These are phyloP conservation scores for Litchi chinensis DNA, from an alignment of 345 rosid species.

Conservation along the genomic window DNA sequence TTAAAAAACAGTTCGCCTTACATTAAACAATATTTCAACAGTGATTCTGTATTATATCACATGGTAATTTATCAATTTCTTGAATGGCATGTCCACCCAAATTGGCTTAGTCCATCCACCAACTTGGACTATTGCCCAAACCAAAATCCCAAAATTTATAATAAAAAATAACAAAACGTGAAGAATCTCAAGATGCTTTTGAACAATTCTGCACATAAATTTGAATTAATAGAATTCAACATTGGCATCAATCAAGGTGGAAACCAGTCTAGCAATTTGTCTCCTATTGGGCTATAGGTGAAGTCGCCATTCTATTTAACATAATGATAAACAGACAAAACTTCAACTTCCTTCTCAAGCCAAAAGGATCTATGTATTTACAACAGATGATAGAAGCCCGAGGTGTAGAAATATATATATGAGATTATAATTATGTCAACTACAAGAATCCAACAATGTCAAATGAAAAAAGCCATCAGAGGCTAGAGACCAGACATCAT, in stretches of 20 bases:
- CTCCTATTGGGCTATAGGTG: no score
- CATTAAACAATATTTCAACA: no score
- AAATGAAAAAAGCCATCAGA: not conserved
- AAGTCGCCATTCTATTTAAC: no score
- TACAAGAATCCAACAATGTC: not conserved
- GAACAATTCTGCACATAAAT: not conserved
- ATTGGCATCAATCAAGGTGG: no score
- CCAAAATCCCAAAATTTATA: not conserved
- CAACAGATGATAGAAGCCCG: not conserved
- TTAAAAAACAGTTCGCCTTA: no score
- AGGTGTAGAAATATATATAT: not conserved
- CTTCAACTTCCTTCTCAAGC: no score
- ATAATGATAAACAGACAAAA: no score
- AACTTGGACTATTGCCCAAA: not conserved
- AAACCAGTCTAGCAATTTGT: no score
- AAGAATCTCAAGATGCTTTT: not conserved
- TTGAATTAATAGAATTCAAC: not conserved
- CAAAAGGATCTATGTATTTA: not conserved
- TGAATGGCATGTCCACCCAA: not conserved
- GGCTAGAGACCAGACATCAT: not conserved
- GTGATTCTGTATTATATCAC: not conserved
- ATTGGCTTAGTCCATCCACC: not conserved
- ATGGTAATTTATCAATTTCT: not conserved
- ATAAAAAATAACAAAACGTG: not conserved
- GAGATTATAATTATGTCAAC: not conserved